These are phyloP conservation scores for Cyclostephanos tholiformis DNA, from an alignment of 108 stramenopile species.

Conservation along the genomic window DNA sequence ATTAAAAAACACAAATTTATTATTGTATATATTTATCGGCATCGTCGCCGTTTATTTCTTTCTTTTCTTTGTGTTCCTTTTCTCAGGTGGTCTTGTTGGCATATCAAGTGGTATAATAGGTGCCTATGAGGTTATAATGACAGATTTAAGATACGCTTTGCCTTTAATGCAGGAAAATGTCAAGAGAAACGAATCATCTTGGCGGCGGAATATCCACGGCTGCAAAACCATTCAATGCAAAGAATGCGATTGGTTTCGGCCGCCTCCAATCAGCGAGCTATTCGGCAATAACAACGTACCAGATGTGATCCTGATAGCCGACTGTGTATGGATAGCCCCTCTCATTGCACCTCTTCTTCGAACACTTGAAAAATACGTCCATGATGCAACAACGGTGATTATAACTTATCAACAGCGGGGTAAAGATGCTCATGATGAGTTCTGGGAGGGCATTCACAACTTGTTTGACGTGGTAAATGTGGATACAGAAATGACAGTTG, in stretches of 20 bases:
- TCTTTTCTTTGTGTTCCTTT: neutral
- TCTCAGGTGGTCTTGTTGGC: constrained; percentile 57
- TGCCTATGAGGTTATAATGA: constrained; percentile 57
- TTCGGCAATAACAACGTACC: constrained; percentile 14
- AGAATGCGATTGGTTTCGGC: constrained; percentile 62
- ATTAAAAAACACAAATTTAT: neutral
- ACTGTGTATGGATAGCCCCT: constrained; percentile 71
- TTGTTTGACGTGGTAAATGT: constrained; percentile 42
- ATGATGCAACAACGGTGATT: constrained; percentile 37
- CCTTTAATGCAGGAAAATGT: constrained; percentile 58
- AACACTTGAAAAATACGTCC: constrained; percentile 43
- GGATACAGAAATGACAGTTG: constrained; percentile 33
- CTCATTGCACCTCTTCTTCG: constrained; percentile 62
- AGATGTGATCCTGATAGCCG: constrained; percentile 67
- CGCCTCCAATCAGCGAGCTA: constrained; percentile 36
- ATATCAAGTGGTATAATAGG: constrained; percentile 55
- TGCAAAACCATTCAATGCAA: constrained; percentile 41
- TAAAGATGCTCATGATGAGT: constrained; percentile 44
- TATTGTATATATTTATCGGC: neutral
- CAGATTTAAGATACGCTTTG: constrained; percentile 71
- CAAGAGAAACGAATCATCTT: constrained; percentile 25
- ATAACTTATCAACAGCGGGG: constrained; percentile 65
- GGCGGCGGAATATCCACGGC: neutral
- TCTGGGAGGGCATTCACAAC: constrained; percentile 43
- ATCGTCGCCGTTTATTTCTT: neutral